Percentiles rank a stretch among this genome's conserved stretches.
These are phyloP conservation scores for Adansonia madagascariensis DNA, from an alignment of 441 rosid genomes.

Conservation along the genomic window DNA sequence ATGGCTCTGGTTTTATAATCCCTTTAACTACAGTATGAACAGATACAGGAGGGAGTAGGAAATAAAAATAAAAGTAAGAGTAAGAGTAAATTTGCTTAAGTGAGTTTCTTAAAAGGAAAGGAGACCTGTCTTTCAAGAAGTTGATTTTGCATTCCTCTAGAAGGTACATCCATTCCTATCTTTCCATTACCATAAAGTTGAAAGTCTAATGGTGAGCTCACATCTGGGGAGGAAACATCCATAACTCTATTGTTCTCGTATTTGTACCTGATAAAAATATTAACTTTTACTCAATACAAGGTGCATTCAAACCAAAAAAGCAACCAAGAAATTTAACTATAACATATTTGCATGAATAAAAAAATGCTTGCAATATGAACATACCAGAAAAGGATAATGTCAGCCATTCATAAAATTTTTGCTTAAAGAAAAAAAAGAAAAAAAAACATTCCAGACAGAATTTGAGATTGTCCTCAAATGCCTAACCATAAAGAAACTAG, in stretches of 20 bases:
- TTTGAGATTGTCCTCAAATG: neutral
- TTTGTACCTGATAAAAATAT: constrained; percentile 64
- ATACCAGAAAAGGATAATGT: neutral
- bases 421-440: neutral
- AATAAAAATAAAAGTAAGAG: constrained; percentile 8
- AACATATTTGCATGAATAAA: neutral
- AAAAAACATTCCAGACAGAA: neutral
- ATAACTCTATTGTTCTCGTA: constrained; percentile 83
- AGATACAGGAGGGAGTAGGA: neutral
- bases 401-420: neutral
- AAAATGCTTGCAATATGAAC: neutral
- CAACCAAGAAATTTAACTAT: constrained; percentile 18
- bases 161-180: constrained; percentile 63
- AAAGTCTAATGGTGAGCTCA: constrained; percentile 67
- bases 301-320: constrained; percentile 21
- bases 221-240: constrained; percentile 78
- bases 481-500: neutral
- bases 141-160: constrained; percentile 84
- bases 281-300: constrained; percentile 14
- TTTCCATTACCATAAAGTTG: constrained; percentile 82
- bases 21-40: constrained; percentile 13
- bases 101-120: constrained; percentile 26
- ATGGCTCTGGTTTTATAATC: neutral
- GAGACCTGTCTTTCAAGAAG: constrained; percentile 92
- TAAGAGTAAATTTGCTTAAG: constrained; percentile 18